Evolutionary conservation across 257 asterid species (phyloP).

Genomic region (Plantago ovata): DNA sequence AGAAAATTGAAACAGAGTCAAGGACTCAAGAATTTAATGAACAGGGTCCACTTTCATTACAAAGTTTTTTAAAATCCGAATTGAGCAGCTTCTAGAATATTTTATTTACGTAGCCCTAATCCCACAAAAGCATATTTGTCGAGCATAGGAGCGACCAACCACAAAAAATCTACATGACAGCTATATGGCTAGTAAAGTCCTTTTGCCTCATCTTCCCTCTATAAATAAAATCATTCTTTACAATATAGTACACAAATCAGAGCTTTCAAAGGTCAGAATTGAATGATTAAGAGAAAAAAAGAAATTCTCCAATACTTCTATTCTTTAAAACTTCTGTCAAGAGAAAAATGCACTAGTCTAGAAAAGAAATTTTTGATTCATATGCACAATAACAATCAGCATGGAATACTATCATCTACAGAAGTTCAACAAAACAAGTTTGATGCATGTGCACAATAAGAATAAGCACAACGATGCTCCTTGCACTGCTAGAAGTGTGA

Average conservation of each 20-base stretch:
- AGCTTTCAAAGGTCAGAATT: background rate
- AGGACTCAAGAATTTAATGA: background rate
- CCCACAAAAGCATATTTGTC: too few species aligned
- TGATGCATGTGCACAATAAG: too few species aligned
- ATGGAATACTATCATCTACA: background rate
- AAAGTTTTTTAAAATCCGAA: background rate
- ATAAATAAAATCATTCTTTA: background rate
- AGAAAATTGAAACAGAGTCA: conserved; percentile 1
- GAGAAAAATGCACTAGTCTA: background rate
- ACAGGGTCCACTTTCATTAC: background rate
- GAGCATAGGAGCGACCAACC: too few species aligned
- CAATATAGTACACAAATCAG: background rate
- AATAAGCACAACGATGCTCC: background rate
- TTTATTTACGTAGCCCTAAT: too few species aligned
- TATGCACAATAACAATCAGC: background rate
- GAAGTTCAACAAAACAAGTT: background rate
- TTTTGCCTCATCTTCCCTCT: too few species aligned
- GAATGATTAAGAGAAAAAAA: background rate
- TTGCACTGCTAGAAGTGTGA: background rate
- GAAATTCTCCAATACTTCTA: background rate
- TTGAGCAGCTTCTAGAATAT: background rate
- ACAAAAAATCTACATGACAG: too few species aligned
- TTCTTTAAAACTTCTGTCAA: background rate
- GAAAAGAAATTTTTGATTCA: background rate
- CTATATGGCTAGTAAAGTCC: too few species aligned